Evolutionary conservation across 441 rosid genomes (phyloP).

Genomic region (Monsonia emarginata): DNA sequence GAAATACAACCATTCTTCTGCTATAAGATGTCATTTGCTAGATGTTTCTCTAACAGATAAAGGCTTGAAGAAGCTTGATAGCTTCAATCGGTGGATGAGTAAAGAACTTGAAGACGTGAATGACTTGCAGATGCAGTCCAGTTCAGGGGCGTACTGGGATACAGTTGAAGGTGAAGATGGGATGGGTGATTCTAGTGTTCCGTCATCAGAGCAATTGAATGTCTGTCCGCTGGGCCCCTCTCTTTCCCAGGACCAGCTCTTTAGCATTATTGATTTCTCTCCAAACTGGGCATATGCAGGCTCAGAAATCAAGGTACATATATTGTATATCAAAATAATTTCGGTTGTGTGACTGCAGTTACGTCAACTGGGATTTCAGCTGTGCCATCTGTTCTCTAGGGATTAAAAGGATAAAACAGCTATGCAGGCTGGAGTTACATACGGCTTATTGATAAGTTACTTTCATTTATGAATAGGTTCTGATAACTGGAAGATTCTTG

Average conservation of each 20-base stretch:
- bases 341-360: background rate
- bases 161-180: conserved; percentile 50
- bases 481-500: conserved; percentile 66
- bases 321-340: background rate
- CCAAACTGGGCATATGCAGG: conserved; percentile 64
- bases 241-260: conserved; percentile 63
- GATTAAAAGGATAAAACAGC: background rate
- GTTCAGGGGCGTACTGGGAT: conserved; percentile 53
- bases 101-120: conserved; percentile 82
- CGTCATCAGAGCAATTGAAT: conserved; percentile 46
- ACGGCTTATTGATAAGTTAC: conserved; percentile 7
- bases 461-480: conserved; percentile 38
- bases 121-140: conserved; percentile 43
- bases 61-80: conserved; percentile 76
- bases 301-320: conserved; percentile 47
- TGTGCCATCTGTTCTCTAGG: background rate
- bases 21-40: conserved; percentile 37
- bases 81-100: conserved; percentile 89
- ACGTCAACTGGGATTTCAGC: conserved; percentile 8
- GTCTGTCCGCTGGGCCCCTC: conserved; percentile 51
- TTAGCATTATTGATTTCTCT: conserved; percentile 64
- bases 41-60: conserved; percentile 41
- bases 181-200: conserved; percentile 32
- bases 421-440: conserved; percentile 4
- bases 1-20: conserved; percentile 36